phyloP scores from a whole-genome alignment of 495 filamentous ascomycete species.

The Aspergillus steynii region DNA sequence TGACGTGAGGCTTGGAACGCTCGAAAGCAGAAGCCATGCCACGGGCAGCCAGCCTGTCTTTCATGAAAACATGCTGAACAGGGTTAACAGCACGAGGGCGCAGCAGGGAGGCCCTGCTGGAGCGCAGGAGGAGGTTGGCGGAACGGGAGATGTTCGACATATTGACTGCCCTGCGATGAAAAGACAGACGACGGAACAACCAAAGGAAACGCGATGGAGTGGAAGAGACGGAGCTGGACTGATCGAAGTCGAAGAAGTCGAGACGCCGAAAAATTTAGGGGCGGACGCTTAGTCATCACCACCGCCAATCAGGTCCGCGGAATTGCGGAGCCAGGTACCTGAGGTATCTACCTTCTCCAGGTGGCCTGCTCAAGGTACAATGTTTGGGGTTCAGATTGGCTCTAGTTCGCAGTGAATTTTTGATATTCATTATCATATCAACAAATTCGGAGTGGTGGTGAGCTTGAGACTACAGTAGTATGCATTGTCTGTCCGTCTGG shows the following conservation, averaged over 20 bases:
- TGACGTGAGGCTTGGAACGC: conserved; percentile 94
- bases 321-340: conserved; percentile 35
- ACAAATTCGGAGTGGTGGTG: too few relatives aligned
- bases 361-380: too few relatives aligned
- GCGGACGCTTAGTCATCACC: conserved; percentile 41
- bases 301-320: conserved; percentile 35
- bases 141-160: conserved; percentile 69
- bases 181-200: conserved; percentile 36
- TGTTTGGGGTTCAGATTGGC: too few relatives aligned
- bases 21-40: conserved; percentile 79
- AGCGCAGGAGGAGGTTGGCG: conserved; percentile 67
- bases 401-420: too few relatives aligned
- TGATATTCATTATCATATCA: too few relatives aligned
- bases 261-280: conserved; percentile 46
- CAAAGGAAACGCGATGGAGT: conserved; percentile 37
- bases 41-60: conserved; percentile 65
- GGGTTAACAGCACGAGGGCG: conserved; percentile 64
- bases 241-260: conserved; percentile 23
- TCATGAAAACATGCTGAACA: conserved; percentile 67
- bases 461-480: too few relatives aligned
- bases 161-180: conserved; percentile 41
- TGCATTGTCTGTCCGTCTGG: too few relatives aligned
- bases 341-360: too few relatives aligned
- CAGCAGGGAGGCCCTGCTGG: conserved; percentile 63
- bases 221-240: conserved; percentile 24